These are phyloP conservation scores for Trichophaea hybrida DNA, from an alignment of 2,329 filamentous ascomycete species.

Conservation along the genomic window DNA sequence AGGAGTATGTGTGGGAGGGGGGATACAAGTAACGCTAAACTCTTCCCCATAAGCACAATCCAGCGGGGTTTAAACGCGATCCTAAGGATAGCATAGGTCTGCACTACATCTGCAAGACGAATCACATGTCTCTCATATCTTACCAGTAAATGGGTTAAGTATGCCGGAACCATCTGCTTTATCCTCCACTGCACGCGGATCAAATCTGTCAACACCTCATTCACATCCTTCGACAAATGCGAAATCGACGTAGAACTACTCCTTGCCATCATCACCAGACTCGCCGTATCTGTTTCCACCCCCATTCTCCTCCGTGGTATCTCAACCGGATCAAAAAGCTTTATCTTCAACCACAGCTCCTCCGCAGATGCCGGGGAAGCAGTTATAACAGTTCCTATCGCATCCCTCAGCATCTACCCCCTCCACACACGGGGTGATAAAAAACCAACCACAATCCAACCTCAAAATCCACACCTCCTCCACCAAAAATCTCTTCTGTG, in stretches of 20 bases:
- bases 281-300: neutral
- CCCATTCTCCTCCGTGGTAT: neutral
- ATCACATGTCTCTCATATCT: neutral
- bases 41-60: neutral
- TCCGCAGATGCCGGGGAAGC: conserved; percentile 8
- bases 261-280: conserved; percentile 3
- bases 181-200: conserved; percentile 7
- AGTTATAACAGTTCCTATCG: conserved; percentile 8
- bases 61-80: conserved; percentile 1
- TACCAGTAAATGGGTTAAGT: neutral
- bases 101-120: neutral
- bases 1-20: neutral
- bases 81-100: neutral
- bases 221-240: conserved; percentile 1
- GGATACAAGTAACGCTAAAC: neutral
- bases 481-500: conserved; percentile 1
- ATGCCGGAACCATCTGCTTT: conserved; percentile 2
- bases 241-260: conserved; percentile 3
- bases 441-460: conserved; percentile 7
- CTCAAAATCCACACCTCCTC: conserved; percentile 11
- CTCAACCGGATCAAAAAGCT: neutral
- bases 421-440: neutral
- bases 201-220: neutral
- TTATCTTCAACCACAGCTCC: conserved; percentile 5
- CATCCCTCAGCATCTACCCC: neutral